Base-by-base conservation (phyloP, 2,329 filamentous ascomycete genomes). In the Cadophora sp. region DNA sequence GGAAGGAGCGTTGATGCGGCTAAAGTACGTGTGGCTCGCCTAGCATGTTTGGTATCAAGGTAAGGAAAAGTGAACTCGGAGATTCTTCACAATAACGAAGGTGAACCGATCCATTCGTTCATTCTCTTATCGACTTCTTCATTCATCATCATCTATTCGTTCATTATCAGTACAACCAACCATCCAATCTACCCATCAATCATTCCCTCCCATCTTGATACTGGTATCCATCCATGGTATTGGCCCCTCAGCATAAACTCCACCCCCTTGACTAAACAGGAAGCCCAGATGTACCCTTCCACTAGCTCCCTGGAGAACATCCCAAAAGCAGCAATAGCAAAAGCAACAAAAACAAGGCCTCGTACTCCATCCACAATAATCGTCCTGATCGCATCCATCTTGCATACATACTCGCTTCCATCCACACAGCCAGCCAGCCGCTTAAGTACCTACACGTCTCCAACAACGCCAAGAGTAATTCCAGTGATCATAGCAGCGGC, bases 401-500 rank as follows among this genome's bases (percentile, higher is more conserved):
- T 50, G 18, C 48, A 18, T 39, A n/a, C 58, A 27, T 51, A 24
- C 48, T 51, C 48, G 48, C 24, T 51, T 39, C 7, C 36, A 39
- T 39, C 36, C 36, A 39, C 2, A 9, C 36, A 39, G 36, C 36
- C 36, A 39, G 8, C 43, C 43, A 45, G n/a, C 43, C 43, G 43
- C 43, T 20, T 45, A 45, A 14, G 41, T n/a, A 18, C 18, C 72
- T 60, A 81, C 77, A 85, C 78, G 76, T 86, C 76, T 72, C 83
- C 79, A 50, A 88, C 83, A 64, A 83, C 78, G 33, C 82, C 84
- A 45, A 90, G 76, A 1, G 79, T 83, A n/a, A 83, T 41, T 16
- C 90, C 91, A 2, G 87, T 85, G 63, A 89, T 75, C 14, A 85
- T 76, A 3, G 87, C 85, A 7, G 90, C 91, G 24, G 84, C 73